Evolutionary conservation across 2,329 filamentous ascomycete species (phyloP), one percentile per base, ranked within the genome.

Genomic region (Sordariomycetes sp.): DNA sequence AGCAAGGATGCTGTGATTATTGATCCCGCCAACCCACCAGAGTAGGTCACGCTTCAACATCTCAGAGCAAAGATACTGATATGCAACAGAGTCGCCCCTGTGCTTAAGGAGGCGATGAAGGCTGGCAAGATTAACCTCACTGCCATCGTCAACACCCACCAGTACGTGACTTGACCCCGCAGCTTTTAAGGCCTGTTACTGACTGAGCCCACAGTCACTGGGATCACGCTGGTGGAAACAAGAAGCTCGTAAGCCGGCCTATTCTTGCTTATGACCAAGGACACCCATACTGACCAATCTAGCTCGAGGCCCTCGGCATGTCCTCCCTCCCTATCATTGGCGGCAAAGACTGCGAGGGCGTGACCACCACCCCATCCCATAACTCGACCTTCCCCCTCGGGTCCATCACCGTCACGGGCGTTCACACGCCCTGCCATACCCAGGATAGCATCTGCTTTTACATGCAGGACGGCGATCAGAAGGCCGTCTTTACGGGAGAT

Each of bases 361-460:
- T 95, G 30, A 87, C 80, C 17, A 69, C 69, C 46, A 93, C 82
- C 0, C 90, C 90, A 0, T 60, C 63, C 3, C 75, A 96, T 54
- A 77, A 79, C 25, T 76, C 86, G 44, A 75, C 68, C 4, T 94
- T 95, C 67, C 81, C 75, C 42, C 76, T 98, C 41, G 92, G 92
- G 36, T 71, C 72, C 45, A 92, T 98, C 56, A 71, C 73, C 11
- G 82, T 95, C 37, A 90, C 75, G 53, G 83, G 85, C 17, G 66
- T 96, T n/a, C 84, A 96, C 61, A 98, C 92, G 10, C 92, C 92
- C 2, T 98, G 92, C 58, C 92, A 98, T 57, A 98, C 92, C 2
- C 88, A 95, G 63, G 92, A 98, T 63, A 95, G 88, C 58, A 94
- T 98, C 54, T 98, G 92, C 68, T 98, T 80, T 66, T 86, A 79